Evolutionary conservation across 495 filamentous ascomycete species (phyloP), one percentile per base, ranked within the genome.

Genomic region (Lineolata rhizophorae): DNA sequence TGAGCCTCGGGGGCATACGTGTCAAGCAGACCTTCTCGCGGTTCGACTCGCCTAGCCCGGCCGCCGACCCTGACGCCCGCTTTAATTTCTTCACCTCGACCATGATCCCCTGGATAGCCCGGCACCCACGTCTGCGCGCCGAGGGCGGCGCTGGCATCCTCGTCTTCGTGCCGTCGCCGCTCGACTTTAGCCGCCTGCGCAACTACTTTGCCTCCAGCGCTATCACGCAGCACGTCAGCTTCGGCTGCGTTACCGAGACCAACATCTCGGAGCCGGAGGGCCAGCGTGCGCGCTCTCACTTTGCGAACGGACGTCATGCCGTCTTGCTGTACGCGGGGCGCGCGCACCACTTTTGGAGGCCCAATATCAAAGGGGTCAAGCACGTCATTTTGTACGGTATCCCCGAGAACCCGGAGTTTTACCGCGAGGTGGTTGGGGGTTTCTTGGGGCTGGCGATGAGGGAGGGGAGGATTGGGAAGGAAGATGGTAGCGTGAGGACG

Each of bases 271-370:
- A 32, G 8, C 22, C 22, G n/a, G 22, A 6, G 6, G n/a, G 22
- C n/a, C 6, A 85, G 32, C 72, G 85, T 13, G 79, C 90, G 13
- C 62, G 85, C 5, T 79, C 76, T 10, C 79, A 94, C 44, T 95
- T 97, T 54, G 50, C 82, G 35, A 72, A 53, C 27, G 85, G 84
- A 3, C 61, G 78, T 18, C 76, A 92, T 42, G 71, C 70, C 21
- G 63, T 94, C 14, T 54, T 97, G 21, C 58, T 97, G 12, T 95
- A 95, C 52, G 83, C 82, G 5, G 84, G 85, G 51, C 72, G 87
- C 18, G 73, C 83, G 12, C 90, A 95, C 54, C 90, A 97, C 50
- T 97, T 95, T 59, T 61, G 78, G 17, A 64, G 90, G 14, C 85
- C 82, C 44, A 63, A 63, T 36, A 54, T 97, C 14, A 62, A 69